Conservation (phyloP, 495 filamentous ascomycete genomes). For the Penicilliopsis zonata region DNA sequence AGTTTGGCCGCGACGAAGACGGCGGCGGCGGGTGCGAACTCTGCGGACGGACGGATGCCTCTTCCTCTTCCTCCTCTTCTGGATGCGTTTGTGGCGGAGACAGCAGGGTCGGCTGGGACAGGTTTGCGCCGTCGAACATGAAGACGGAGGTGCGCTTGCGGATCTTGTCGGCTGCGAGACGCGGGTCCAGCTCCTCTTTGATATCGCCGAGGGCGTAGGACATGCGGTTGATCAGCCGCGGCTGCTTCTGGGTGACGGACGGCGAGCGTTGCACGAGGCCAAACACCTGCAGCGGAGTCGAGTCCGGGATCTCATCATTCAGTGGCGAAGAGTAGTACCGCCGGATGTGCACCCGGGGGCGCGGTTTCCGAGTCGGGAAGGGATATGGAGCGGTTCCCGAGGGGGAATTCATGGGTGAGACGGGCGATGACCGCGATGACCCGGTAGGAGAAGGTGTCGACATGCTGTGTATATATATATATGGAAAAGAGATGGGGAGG, state of each 20-base stretch:
- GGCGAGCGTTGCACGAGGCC: slow-evolving; percentile 27
- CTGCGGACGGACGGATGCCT: too few species aligned
- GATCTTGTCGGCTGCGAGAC: slow-evolving; percentile 16
- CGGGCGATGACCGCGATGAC: not conserved
- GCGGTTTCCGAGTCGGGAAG: slow-evolving; percentile 10
- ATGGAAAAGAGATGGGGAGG: not conserved
- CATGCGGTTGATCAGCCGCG: slow-evolving; percentile 24
- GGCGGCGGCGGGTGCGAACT: slow-evolving; percentile 7
- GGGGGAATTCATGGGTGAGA: not conserved
- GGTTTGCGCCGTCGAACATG: slow-evolving; percentile 10
- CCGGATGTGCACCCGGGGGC: slow-evolving; percentile 17
- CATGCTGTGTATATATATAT: too few species aligned
- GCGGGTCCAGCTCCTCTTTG: slow-evolving; percentile 24
- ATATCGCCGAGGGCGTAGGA: slow-evolving; percentile 31
- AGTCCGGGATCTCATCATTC: slow-evolving; percentile 15
- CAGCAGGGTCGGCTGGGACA: not conserved
- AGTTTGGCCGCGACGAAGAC: slow-evolving; percentile 15
- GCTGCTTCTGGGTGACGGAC: slow-evolving; percentile 18
- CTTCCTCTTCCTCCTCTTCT: too few species aligned
- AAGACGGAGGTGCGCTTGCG: slow-evolving; percentile 21
- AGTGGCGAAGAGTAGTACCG: slow-evolving; percentile 32
- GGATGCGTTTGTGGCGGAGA: too few species aligned
- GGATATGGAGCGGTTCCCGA: too few species aligned
- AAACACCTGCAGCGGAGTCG: slow-evolving; percentile 25
- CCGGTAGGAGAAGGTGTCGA: not conserved